Evolutionary conservation across 1,284 basidiomycete species (phyloP).

Genomic region (Cutaneotrichosporon daszewskae): DNA sequence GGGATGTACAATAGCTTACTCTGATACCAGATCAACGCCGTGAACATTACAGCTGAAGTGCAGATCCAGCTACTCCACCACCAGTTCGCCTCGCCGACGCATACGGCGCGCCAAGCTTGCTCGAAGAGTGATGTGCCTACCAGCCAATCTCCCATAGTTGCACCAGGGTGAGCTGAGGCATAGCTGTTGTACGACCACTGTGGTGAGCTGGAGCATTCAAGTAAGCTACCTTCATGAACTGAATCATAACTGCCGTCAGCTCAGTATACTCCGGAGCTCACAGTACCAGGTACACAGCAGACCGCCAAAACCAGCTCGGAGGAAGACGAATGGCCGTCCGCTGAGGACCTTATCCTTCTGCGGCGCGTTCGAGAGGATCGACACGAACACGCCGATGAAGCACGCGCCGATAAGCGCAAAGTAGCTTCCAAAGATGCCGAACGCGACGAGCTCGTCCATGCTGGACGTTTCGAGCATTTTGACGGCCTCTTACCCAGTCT

Average conservation of each 20-base stretch:
- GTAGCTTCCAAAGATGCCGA: conserved; percentile 53
- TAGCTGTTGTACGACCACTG: conserved; percentile 58
- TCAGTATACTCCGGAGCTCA: conserved; percentile 49
- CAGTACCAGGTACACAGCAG: conserved; percentile 57
- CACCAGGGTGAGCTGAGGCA: conserved; percentile 30
- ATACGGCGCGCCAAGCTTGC: conserved; percentile 57
- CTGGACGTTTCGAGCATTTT: not conserved
- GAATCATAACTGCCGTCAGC: conserved; percentile 31
- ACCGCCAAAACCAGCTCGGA: conserved; percentile 32
- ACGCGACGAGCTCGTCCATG: conserved; percentile 38
- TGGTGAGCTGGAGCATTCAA: not conserved
- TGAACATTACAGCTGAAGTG: conserved; percentile 62
- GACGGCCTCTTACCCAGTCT: no score
- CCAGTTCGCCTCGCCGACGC: conserved; percentile 55
- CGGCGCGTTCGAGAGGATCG: conserved; percentile 27
- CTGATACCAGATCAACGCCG: conserved; percentile 56
- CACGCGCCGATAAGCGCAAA: conserved; percentile 51
- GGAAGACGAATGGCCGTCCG: conserved; percentile 36
- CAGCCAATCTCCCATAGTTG: conserved; percentile 56
- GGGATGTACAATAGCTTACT: conserved; percentile 44
- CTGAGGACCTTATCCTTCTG: conserved; percentile 16
- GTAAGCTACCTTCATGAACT: conserved; percentile 52
- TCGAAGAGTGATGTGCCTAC: conserved; percentile 59
- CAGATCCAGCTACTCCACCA: conserved; percentile 72
- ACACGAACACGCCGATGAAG: conserved; percentile 46